Percentiles rank a stretch among this genome's conserved stretches.
These are phyloP conservation scores for Starmerella riodocensis DNA, from an alignment of 805 yeast genomes.

Conservation along the genomic window DNA sequence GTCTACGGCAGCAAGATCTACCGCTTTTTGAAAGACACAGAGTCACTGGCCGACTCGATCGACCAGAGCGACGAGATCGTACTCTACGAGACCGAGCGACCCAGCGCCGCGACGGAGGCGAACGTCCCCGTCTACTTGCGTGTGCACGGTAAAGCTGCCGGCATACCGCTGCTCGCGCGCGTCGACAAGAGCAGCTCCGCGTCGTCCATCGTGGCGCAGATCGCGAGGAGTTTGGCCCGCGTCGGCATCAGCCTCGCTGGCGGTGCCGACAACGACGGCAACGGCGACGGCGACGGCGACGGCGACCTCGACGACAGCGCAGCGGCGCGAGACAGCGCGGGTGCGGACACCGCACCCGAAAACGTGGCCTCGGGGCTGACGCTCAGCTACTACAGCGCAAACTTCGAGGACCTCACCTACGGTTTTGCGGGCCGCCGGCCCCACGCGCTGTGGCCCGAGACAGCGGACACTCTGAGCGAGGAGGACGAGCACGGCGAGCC, in stretches of 20 bases:
- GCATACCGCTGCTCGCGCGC: constrained; percentile 43
- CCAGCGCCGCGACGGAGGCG: neutral
- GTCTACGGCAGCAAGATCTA: constrained; percentile 57
- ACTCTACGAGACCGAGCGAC: constrained; percentile 49
- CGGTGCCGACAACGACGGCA: neutral
- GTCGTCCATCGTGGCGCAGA: neutral
- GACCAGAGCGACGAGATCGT: constrained; percentile 48
- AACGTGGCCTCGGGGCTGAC: neutral
- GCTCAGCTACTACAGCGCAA: constrained; percentile 4
- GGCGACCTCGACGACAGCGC: neutral
- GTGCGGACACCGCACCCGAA: neutral
- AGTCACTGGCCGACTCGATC: constrained; percentile 48
- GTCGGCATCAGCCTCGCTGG: neutral
- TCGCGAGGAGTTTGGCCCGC: neutral
- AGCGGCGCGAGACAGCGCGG: neutral
- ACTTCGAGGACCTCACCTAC: constrained; percentile 5
- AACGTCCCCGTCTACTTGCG: constrained; percentile 4
- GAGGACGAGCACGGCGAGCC: constrained; percentile 1
- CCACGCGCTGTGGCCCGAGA: neutral
- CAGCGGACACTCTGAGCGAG: neutral
- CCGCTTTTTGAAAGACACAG: constrained; percentile 53
- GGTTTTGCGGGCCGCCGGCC: constrained; percentile 1
- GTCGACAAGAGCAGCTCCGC: neutral
- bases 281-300: neutral
- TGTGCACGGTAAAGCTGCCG: constrained; percentile 35